Percentiles rank a stretch among this genome's conserved stretches.
Evolutionary conservation across 495 filamentous ascomycete species (phyloP).

Genomic region (Letharia columbiana): DNA sequence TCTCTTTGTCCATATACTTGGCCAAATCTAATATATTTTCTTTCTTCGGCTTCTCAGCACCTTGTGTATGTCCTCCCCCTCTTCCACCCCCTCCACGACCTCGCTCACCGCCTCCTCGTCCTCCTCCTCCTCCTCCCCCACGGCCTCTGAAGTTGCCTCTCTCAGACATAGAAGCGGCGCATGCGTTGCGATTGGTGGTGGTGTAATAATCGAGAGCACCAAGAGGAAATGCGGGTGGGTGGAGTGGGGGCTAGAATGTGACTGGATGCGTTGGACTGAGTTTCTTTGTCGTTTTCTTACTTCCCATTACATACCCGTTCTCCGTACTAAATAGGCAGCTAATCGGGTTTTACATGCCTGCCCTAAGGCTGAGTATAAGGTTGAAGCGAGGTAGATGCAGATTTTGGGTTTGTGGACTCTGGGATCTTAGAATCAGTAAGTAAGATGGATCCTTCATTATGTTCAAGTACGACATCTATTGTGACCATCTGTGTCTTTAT

Average conservation of each 20-base stretch:
- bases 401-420: too few relatives aligned
- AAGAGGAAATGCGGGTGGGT: constrained; percentile 2
- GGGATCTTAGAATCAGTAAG: too few relatives aligned
- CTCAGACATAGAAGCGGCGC: constrained; percentile 51
- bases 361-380: too few relatives aligned
- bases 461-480: too few relatives aligned
- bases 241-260: constrained; percentile 3
- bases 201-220: not conserved
- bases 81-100: constrained; percentile 40
- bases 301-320: too few relatives aligned
- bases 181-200: constrained; percentile 18
- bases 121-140: constrained; percentile 40
- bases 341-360: too few relatives aligned
- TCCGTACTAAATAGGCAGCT: too few relatives aligned
- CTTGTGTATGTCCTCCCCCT: constrained; percentile 39
- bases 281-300: not conserved
- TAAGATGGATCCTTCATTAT: too few relatives aligned
- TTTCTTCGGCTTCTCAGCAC: constrained; percentile 80
- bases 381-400: too few relatives aligned
- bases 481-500: too few relatives aligned
- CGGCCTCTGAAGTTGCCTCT: constrained; percentile 56
- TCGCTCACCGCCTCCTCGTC: constrained; percentile 35
- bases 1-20: constrained; percentile 94
- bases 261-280: not conserved
- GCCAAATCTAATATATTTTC: constrained; percentile 92